Evolutionary conservation across 148 eudicot species (phyloP), one percentile per base, ranked within the genome.

Genomic region (Amaranthus cruentus): DNA sequence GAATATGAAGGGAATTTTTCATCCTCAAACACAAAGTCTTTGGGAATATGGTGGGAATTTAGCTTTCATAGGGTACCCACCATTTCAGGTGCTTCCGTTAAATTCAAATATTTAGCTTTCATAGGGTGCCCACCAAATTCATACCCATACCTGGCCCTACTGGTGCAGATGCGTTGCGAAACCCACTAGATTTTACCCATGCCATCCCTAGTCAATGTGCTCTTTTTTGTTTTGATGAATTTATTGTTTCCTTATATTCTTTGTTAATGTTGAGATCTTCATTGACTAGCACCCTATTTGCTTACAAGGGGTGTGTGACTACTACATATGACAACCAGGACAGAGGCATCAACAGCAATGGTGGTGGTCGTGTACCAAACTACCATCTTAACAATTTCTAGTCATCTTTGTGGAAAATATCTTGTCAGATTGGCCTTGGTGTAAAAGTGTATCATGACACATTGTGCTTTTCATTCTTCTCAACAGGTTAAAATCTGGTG

Each of bases 401-500:
- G 62, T 18, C 12, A 28, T 58, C 62, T 58, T 1, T 6, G 28
- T 11, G 3, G 28, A 28, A 28, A 28, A 28, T 28, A 28, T 28
- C 38, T 28, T 28, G 38, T 58, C 62, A 58, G 43, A 58, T 58
- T 58, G 43, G 38, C 62, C 38, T 58, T 13, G 4, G 9, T 58
- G 38, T 58, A 18, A 58, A 58, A 58, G 62, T 28, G 38, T 28
- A 72, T 49, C 28, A 70, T 44, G 47, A 69, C 58, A 47, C 63
- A 48, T 53, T 75, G 69, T 15, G 44, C 7, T 46, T 49, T 63
- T 51, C 48, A 72, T 53, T 68, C 66, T 74, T 49, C 58, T 57
- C 71, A 64, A 75, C 85, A 93, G 98, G 98, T 93, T 59, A 93
- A 93, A 81, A 80, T 93, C 70, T 93, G 98, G 98, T 93, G 91